Evolutionary conservation across 768 basidiomycete species (phyloP).

Genomic region (Kwoniella dejecticola): DNA sequence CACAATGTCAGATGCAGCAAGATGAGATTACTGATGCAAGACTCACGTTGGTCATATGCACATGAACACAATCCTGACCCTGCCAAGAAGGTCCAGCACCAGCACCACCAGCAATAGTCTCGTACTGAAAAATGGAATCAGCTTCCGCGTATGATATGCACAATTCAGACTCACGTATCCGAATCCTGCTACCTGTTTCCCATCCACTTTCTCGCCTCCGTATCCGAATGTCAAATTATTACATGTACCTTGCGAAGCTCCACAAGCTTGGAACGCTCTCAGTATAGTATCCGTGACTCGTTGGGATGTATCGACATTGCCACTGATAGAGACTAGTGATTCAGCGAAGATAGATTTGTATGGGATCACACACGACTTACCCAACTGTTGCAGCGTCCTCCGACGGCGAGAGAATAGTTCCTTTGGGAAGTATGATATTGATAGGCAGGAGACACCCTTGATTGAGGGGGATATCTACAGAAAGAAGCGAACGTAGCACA

Average conservation of each 20-base stretch:
- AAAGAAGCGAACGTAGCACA: conserved; percentile 30
- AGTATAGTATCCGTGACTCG: conserved; percentile 93
- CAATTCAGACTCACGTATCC: too few species aligned
- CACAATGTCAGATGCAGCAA: not conserved
- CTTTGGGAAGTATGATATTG: conserved; percentile 75
- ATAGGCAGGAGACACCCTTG: conserved; percentile 34
- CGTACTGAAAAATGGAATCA: conserved; percentile 63
- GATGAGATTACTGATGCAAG: not conserved
- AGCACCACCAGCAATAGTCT: conserved; percentile 56
- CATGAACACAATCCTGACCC: conserved; percentile 15
- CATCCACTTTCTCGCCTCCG: conserved; percentile 61
- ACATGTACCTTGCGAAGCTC: conserved; percentile 86
- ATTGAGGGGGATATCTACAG: conserved; percentile 46
- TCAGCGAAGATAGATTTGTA: not conserved
- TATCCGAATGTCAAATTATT: conserved; percentile 84
- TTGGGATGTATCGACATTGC: conserved; percentile 87
- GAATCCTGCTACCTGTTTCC: too few species aligned
- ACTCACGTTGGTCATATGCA: conserved; percentile 31
- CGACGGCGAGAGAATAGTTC: conserved; percentile 75
- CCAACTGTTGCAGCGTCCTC: conserved; percentile 72
- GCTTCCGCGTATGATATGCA: conserved; percentile 59
- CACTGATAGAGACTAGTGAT: conserved; percentile 63
- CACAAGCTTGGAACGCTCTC: conserved; percentile 85
- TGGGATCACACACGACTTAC: conserved; percentile 44
- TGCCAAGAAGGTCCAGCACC: conserved; percentile 47